Evolutionary conservation across 495 filamentous ascomycete species (phyloP), one percentile per base, ranked within the genome.

Genomic region (Bacidia rubella): DNA sequence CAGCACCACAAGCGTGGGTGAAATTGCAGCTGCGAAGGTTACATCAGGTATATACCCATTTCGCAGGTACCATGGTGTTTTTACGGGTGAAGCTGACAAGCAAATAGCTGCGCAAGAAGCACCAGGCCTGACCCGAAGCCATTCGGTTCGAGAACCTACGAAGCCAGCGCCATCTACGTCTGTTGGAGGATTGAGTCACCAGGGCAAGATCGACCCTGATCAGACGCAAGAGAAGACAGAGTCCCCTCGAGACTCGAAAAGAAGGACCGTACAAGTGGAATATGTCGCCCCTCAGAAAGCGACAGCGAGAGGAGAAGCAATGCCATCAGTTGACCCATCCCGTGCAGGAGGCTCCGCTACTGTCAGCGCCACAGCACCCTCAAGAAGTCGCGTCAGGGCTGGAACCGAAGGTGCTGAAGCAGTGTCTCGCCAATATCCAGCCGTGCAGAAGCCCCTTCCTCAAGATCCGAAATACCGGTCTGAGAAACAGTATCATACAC

Each of bases 191-290:
- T 68, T 89, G 46, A 74, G 69, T 39, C 81, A 80, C 57, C 87
- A 88, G 60, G 85, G 85, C 47, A 82, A 83, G 59, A 70, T 87
- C 51, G 88, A 93, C 39, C 73, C 75, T 47, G 79, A 84, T 21
- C 74, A 81, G 11, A 71, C 77, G 52, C 64, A 74, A 20, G 73
- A 80, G 5, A 82, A 80, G 58, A 72, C 73, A 10, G 84, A 87
- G 66, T 68, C 75, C 1, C 63, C 72, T 2, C 79, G 84, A 20
- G 92, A 96, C 61, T 82, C 84, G 57, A 98, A 97, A 67, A 81
- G 92, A 35, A 77, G 88, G 51, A 99, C 92, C 0, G 88, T 99
- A 0, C 92, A 99, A 67, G 87, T 97, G 11, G 92, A 99, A 69
- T 99, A 99, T 70, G 93, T 99, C 47, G 84, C 87, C 39, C 93